Percentiles rank a stretch among this genome's conserved stretches.
Evolutionary conservation across 768 basidiomycete genomes (phyloP).

Genomic region (Hygrophorus pudorinus): DNA sequence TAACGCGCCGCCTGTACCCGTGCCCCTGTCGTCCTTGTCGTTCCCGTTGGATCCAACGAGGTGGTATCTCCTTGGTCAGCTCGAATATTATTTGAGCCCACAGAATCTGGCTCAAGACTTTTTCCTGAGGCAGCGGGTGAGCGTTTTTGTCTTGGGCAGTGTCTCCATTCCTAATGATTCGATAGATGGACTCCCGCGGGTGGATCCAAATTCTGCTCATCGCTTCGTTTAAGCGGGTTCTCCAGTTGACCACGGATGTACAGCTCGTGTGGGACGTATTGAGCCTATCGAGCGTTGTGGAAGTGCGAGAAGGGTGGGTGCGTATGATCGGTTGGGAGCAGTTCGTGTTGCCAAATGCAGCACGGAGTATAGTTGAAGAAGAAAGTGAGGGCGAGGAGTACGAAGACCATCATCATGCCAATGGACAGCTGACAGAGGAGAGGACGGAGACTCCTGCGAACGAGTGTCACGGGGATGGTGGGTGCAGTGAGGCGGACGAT

Average conservation of each 20-base stretch:
- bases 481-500: conserved; percentile 7
- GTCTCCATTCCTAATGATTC: conserved; percentile 3
- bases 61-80: conserved; percentile 66
- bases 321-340: conserved; percentile 60
- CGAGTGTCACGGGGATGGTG: conserved; percentile 20
- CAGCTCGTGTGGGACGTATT: conserved; percentile 65
- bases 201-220: conserved; percentile 80
- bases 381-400: neutral
- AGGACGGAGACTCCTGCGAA: conserved; percentile 10
- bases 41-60: conserved; percentile 58
- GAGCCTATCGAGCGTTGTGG: conserved; percentile 51
- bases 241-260: conserved; percentile 47
- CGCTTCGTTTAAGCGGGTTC: conserved; percentile 82
- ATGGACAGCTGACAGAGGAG: neutral
- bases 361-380: conserved; percentile 32
- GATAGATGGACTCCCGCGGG: conserved; percentile 81
- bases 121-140: conserved; percentile 67
- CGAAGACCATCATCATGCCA: neutral
- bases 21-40: conserved; percentile 33
- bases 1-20: conserved; percentile 29
- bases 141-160: conserved; percentile 17
- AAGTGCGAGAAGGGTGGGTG: conserved; percentile 60
- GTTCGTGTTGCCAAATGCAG: conserved; percentile 57
- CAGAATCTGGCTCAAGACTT: conserved; percentile 87
- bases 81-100: conserved; percentile 88